These are phyloP conservation scores for Chlorella variabilis DNA, from an alignment of 163 green algal species.

Conservation along the genomic window DNA sequence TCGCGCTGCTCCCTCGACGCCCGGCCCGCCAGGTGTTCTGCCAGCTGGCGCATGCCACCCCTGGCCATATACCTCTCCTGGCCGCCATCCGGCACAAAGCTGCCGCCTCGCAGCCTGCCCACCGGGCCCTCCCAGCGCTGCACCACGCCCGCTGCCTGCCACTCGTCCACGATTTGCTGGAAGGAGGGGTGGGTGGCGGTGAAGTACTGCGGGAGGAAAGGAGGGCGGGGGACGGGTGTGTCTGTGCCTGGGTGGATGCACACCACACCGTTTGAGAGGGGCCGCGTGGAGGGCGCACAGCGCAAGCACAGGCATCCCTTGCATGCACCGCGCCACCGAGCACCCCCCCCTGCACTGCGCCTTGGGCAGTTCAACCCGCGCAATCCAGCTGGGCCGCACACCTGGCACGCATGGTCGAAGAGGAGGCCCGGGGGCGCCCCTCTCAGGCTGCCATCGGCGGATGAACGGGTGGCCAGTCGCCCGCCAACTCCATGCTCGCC, in stretches of 20 bases:
- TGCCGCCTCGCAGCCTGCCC: conserved; percentile 43
- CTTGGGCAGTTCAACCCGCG: too few relatives aligned
- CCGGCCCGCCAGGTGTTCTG: conserved; percentile 50
- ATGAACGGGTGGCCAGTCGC: conserved; percentile 61
- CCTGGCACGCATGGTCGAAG: conserved; percentile 72
- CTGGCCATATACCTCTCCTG: conserved; percentile 54
- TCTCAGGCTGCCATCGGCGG: conserved; percentile 36
- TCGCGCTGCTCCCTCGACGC: neutral
- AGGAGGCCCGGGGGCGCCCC: conserved; percentile 48
- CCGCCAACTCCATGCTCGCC: conserved; percentile 70
- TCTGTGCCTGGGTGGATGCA: neutral
- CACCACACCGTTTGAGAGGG: too few relatives aligned
- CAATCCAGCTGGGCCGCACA: too few relatives aligned
- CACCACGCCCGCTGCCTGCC: conserved; percentile 55
- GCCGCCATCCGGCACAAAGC: conserved; percentile 45
- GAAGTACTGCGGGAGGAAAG: conserved; percentile 61
- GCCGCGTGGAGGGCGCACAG: too few relatives aligned
- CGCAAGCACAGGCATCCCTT: too few relatives aligned
- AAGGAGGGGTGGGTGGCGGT: conserved; percentile 63
- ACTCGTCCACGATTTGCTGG: conserved; percentile 59
- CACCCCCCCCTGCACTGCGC: too few relatives aligned
- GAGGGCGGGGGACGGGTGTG: neutral
- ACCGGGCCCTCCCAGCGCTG: conserved; percentile 61
- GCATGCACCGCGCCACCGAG: too few relatives aligned
- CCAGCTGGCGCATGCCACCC: conserved; percentile 70